Conservation (phyloP, 257 asterid genomes). For the Penstemon barbatus region DNA sequence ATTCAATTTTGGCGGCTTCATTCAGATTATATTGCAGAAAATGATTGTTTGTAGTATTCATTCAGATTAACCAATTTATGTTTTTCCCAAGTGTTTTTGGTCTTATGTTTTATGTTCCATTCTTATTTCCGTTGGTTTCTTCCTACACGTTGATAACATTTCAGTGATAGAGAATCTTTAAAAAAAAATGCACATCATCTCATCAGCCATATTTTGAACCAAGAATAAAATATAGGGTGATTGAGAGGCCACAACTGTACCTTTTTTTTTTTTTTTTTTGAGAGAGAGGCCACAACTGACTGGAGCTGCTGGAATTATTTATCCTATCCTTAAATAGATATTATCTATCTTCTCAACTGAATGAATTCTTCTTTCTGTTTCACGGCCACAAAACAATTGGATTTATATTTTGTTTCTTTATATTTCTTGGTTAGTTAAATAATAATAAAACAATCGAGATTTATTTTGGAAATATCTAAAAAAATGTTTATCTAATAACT, state of each 20-base stretch:
- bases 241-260: not conserved
- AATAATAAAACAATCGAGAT: too few species aligned
- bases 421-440: too few species aligned
- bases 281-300: not conserved
- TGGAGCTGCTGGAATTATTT: not conserved
- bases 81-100: not conserved
- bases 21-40: slow-evolving; percentile 10
- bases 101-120: not conserved
- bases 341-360: not conserved
- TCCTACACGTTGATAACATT: slow-evolving; percentile 30
- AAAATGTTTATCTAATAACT: too few species aligned
- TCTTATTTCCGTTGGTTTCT: not conserved
- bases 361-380: too few species aligned
- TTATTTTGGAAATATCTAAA: too few species aligned
- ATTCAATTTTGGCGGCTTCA: slow-evolving; percentile 11
- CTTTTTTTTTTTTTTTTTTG: too few species aligned
- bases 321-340: not conserved
- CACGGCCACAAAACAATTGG: too few species aligned
- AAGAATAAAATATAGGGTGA: slow-evolving; percentile 15
- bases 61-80: not conserved
- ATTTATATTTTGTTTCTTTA: too few species aligned
- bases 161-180: slow-evolving; percentile 17
- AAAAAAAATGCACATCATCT: slow-evolving; percentile 22
- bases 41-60: not conserved
- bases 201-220: slow-evolving; percentile 28